Base-by-base conservation (phyloP, 805 yeast species). In the Nakazawaea ambrosiae region DNA sequence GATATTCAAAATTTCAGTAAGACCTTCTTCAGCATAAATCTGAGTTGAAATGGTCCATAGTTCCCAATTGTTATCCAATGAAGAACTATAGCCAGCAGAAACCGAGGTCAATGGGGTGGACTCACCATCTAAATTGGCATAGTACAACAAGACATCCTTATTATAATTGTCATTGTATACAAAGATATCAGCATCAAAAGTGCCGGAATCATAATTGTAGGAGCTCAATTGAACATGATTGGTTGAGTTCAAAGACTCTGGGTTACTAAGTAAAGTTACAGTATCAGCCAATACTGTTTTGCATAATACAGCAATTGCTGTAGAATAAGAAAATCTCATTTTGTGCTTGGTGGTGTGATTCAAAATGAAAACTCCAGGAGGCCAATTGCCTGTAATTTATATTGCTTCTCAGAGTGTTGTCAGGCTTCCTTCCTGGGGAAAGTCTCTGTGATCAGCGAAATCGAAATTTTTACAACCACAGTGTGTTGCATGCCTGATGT, bases 211-310 rank as follows among this genome's bases (percentile, higher is more conserved):
- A 20, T 34, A 34, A 27, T 34, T 16, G 19, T 34, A 34, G 5
- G 37, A 34, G 27, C 32, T 17, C 26, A 34, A 27, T 34, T 34
- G 37, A 20, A 34, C 37, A 27, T 34, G 37, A 20, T 27, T 34
- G 10, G 37, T 34, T 3, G 32, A 10, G 20, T 34, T 34, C 4
- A 34, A 11, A 6, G n/a, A 4, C 17, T 34, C 16, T 5, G 37
- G 37, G 2, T 17, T 2, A 8, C 27, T 3, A 5, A 34, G 20
- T n/a, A 33, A 26, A 4, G 30, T 26, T n/a, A 33, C 36, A 24
- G 8, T 16, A 14, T 15, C 26, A 17, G 33, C 33, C 24, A n/a
- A n/a, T n/a, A n/a, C n/a, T n/a, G n/a, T n/a, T n/a, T n/a, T n/a
- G n/a, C n/a, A n/a, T n/a, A n/a, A n/a, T n/a, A n/a, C n/a, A n/a